phyloP scores from a whole-genome alignment of 2,329 filamentous ascomycete genomes.

The Nectriaceae sp. region DNA sequence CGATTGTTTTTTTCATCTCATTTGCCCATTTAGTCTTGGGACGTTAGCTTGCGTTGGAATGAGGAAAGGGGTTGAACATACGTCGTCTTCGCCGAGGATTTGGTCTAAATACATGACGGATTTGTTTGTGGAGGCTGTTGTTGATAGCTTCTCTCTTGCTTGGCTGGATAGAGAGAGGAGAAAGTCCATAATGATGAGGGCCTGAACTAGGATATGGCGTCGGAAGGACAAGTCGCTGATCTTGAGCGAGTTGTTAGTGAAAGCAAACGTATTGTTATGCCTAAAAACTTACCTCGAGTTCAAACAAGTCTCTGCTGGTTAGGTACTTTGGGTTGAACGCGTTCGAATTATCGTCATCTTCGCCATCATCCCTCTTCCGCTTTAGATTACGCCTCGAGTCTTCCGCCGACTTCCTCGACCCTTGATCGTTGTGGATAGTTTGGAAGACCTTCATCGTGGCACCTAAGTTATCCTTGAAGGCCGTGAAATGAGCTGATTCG shows the following conservation, averaged over 20 bases:
- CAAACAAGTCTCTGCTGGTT: constrained; percentile 95
- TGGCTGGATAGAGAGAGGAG: constrained; percentile 84
- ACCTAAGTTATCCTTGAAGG: constrained; percentile 78
- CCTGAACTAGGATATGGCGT: constrained; percentile 91
- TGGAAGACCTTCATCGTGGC: constrained; percentile 61
- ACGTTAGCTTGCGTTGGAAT: neutral
- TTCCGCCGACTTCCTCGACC: constrained; percentile 55
- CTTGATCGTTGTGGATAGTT: constrained; percentile 51
- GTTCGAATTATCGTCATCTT: constrained; percentile 50
- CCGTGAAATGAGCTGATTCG: constrained; percentile 67
- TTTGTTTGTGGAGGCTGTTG: constrained; percentile 71
- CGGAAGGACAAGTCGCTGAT: constrained; percentile 94
- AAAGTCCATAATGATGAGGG: constrained; percentile 92
- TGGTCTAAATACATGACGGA: constrained; percentile 82
- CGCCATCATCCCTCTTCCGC: constrained; percentile 63
- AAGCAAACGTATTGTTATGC: too few relatives aligned
- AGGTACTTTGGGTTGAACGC: constrained; percentile 95
- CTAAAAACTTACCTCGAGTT: constrained; percentile 74
- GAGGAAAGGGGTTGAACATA: constrained; percentile 45
- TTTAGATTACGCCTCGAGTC: constrained; percentile 69
- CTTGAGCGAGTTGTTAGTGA: constrained; percentile 38
- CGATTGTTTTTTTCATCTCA: constrained; percentile 76
- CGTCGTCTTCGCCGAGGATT: constrained; percentile 76
- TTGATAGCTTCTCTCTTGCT: constrained; percentile 76
- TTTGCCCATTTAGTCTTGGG: constrained; percentile 77